A percentile compares a stretch with the other conserved stretches of the same genome.
Evolutionary conservation across 495 filamentous ascomycete species (phyloP).

Genomic region (Talaromyces trachyspermus): DNA sequence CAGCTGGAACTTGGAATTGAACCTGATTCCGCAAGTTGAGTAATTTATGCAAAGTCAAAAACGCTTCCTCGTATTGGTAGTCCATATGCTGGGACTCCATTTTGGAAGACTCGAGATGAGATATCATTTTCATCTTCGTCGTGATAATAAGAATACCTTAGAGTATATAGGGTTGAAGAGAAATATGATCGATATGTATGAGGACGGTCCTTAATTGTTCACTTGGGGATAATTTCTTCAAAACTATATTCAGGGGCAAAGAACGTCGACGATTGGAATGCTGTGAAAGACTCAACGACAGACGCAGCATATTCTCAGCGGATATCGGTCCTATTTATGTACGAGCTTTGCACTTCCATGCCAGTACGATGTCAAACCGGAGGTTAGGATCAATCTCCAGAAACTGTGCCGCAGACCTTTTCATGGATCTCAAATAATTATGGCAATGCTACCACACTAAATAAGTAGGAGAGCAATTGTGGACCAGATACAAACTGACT

Average conservation of each 20-base stretch:
- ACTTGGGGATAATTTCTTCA: too few relatives aligned
- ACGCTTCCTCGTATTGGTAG: too few relatives aligned
- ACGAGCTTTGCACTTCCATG: background rate
- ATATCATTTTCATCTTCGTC: background rate
- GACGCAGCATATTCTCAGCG: too few relatives aligned
- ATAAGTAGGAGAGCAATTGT: background rate
- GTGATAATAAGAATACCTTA: background rate
- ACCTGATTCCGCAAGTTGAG: background rate
- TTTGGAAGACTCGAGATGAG: conserved; percentile 2
- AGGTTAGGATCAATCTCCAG: background rate
- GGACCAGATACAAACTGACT: background rate
- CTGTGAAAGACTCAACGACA: too few relatives aligned
- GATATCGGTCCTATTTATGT: conserved; percentile 2
- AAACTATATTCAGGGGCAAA: background rate
- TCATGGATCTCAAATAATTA: background rate
- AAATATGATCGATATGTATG: background rate
- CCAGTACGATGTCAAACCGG: background rate
- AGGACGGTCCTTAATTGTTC: too few relatives aligned
- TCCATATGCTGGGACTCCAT: conserved; percentile 3
- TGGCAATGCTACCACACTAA: background rate
- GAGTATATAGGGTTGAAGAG: background rate
- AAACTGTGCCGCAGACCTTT: too few relatives aligned
- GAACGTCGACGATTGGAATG: background rate
- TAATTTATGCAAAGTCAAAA: too few relatives aligned
- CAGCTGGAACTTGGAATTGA: background rate